Evolutionary conservation across 2,329 filamentous ascomycete species (phyloP), one percentile per base, ranked within the genome.

Genomic region (Microdochium paspali): DNA sequence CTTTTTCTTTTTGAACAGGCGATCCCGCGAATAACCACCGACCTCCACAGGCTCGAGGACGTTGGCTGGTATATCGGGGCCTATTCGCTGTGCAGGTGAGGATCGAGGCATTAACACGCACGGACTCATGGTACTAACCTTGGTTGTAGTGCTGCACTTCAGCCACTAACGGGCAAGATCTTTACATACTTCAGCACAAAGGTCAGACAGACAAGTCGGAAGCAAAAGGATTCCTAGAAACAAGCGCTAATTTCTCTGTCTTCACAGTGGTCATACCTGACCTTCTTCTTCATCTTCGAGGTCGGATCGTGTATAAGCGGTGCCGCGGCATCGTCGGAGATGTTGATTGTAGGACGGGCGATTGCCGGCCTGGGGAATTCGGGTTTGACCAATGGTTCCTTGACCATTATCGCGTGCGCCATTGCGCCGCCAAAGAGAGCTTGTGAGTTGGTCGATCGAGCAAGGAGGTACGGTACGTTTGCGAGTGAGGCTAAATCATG

Each of bases 21-120:
- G 3, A 66, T 74, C 46, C 73, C 73, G 1, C 60, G 62, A 44
- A 77, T 78, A 47, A 77, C 74, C 0, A 69, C 65, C 43, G 63
- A 72, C 20, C 73, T 76, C 56, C 67, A 76, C 48, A 69, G 71
- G 12, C 60, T 78, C 1, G 56, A 61, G 2, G 75, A 80, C 52
- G 70, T 79, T 13, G 76, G 75, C 31, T 80, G 76, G 76, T 79
- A 79, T 54, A 71, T 69, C 3, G 70, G 68, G 44, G 68, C 71
- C 20, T 76, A 75, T 53, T 67, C 69, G 28, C 61, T 78, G 31
- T 60, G 69, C 13, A 72, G 64, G 66, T 66, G 63, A 44, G 56
- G n/a, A n/a, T n/a, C n/a, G n/a, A n/a, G n/a, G n/a, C n/a, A n/a
- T n/a, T n/a, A 7, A 35, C 31, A 18, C 31, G 28, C 28, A 9